Conservation (phyloP, 345 rosid genomes). For the Hypericum androsaemum region DNA sequence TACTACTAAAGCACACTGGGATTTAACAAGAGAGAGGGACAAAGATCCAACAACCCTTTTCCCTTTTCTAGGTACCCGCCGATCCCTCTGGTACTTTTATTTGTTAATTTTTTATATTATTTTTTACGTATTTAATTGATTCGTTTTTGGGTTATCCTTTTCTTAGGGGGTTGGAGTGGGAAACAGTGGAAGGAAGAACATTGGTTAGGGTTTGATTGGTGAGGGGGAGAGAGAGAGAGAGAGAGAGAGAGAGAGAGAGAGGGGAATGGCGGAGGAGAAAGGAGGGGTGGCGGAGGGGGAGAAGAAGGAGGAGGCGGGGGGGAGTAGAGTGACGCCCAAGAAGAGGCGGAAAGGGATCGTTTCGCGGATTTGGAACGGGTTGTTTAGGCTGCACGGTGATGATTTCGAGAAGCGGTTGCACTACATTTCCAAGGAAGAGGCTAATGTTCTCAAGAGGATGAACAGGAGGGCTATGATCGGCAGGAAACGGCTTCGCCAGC, state of each 20-base stretch:
- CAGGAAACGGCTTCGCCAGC: constrained; percentile 50
- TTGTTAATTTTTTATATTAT: too few species aligned
- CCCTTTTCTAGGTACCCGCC: too few species aligned
- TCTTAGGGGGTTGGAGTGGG: not conserved
- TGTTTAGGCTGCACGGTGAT: constrained; percentile 50
- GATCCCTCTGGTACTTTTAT: too few species aligned
- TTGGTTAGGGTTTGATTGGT: too few species aligned
- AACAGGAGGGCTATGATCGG: constrained; percentile 52
- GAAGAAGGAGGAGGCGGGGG: not conserved
- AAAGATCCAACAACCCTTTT: too few species aligned
- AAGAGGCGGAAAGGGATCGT: constrained; percentile 53
- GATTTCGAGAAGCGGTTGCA: constrained; percentile 89
- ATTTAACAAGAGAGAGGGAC: too few species aligned
- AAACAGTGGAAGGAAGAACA: not conserved
- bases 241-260: too few species aligned
- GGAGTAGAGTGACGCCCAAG: not conserved
- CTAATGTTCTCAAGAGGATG: constrained; percentile 51
- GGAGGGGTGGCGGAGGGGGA: not conserved
- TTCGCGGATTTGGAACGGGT: constrained; percentile 59
- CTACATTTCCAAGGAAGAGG: constrained; percentile 79
- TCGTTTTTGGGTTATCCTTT: too few species aligned
- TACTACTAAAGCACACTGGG: too few species aligned
- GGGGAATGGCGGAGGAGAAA: not conserved
- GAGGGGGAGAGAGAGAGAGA: too few species aligned
- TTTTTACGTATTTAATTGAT: too few species aligned